Percentiles rank a stretch among this genome's conserved stretches.
These are phyloP conservation scores for Gossypium schwendimanii DNA, from an alignment of 441 rosid genomes.

Conservation along the genomic window DNA sequence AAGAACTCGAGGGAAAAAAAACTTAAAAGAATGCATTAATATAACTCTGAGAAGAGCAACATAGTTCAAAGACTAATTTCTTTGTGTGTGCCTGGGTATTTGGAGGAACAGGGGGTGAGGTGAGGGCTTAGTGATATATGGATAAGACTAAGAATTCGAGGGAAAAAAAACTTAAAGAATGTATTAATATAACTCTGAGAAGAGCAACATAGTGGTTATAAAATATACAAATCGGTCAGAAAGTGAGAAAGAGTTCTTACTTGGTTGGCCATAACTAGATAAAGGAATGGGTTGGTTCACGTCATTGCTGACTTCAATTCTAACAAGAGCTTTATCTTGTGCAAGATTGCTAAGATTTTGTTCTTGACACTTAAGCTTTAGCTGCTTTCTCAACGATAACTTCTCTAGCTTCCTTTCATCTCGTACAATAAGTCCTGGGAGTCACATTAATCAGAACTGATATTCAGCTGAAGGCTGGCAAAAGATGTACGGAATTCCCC, in stretches of 20 bases:
- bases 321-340: conserved; percentile 46
- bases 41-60: too few relatives aligned
- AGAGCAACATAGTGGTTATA: neutral
- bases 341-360: conserved; percentile 46
- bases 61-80: neutral
- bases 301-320: conserved; percentile 39
- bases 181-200: neutral
- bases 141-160: neutral
- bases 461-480: conserved; percentile 8
- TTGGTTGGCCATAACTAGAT: conserved; percentile 33
- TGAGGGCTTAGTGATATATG: neutral
- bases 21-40: neutral
- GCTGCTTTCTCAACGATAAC: conserved; percentile 78
- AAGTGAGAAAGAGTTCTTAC: conserved; percentile 28
- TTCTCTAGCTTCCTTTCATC: conserved; percentile 57
- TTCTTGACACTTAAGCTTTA: conserved; percentile 89
- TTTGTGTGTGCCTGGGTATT: neutral
- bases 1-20: neutral
- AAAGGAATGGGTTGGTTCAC: conserved; percentile 39
- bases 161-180: neutral
- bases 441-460: conserved; percentile 14
- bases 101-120: neutral
- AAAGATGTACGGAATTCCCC: conserved; percentile 1
- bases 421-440: conserved; percentile 49
- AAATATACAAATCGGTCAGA: neutral